Base-by-base conservation (phyloP, 148 eudicot species). In the Persicaria tinctoria region DNA sequence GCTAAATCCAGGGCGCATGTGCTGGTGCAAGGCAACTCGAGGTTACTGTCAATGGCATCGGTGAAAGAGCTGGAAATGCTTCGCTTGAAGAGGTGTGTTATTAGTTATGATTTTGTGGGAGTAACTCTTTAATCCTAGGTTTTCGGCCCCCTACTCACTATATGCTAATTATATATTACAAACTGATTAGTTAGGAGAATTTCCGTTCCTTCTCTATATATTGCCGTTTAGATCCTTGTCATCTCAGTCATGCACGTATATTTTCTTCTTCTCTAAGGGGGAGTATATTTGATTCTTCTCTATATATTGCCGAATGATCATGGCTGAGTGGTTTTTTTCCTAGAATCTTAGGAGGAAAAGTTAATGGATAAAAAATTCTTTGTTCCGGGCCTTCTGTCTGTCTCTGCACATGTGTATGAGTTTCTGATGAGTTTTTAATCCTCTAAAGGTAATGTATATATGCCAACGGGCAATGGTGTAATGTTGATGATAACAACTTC, bases 21-120 rank as follows among this genome's bases (percentile, higher is more conserved):
- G 86, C 89, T 32, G 99, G 99, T 68, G 99, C 99, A 75, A 89
- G 99, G 74, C 97, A 95, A 77, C 66, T 95, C 49, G 97, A 95
- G 82, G 97, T 92, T 5, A 92, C 99, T 6, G 82, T 95, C 73
- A 95, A 95, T 80, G 99, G 99, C 76, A 92, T 95, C 54, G 99
- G 97, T 76, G 97, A 95, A 80, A 86, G 99, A 86, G 99, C 97
- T 78, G 99, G 99, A 69, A 95, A 90, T 83, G 96, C 99, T 70
- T 90, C 98, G 32, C 77, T 95, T 62, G 98, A 95, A 84, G 98
- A 95, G 97, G 98, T 95, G 75, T 57, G 87, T 46, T 64, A 74
- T 46, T 76, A n/a, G 44, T 41, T 66, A 50, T 8, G 53, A 50
- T 50, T 50, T 50, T 50, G 6, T 12, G 53, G 53, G 53, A 50